Conservation (phyloP, 1,139 yeast species). For the Yamadazyma trypodendri region DNA sequence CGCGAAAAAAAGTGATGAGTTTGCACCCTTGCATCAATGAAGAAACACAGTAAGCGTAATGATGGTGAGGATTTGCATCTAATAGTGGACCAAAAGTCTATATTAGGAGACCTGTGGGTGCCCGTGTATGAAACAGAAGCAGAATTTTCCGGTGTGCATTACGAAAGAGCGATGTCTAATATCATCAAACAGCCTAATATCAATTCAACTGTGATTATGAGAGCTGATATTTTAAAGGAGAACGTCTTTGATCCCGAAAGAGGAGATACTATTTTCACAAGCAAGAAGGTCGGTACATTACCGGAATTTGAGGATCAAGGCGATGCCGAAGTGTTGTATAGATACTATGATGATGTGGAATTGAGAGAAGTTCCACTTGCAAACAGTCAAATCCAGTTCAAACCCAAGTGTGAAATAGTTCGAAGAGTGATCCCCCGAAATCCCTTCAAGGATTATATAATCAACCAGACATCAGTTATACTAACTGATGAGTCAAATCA, state of each 20-base stretch:
- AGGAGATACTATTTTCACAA: conserved; percentile 34
- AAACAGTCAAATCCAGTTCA: conserved; percentile 25
- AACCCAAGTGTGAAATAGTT: conserved; percentile 54
- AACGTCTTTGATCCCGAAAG: conserved; percentile 37
- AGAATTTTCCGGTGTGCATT: conserved; percentile 52
- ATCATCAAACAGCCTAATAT: conserved; percentile 84
- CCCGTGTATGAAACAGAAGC: conserved; percentile 49
- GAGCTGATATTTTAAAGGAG: conserved; percentile 81
- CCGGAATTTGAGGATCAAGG: conserved; percentile 32
- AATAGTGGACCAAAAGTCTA: conserved; percentile 28
- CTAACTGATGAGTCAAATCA: conserved; percentile 24
- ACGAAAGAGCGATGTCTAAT: conserved; percentile 75
- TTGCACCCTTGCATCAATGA: conserved; percentile 10
- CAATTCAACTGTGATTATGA: conserved; percentile 83
- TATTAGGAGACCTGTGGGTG: conserved; percentile 67
- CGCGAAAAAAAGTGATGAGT: conserved; percentile 9
- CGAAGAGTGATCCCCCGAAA: conserved; percentile 86
- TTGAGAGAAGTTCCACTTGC: conserved; percentile 48
- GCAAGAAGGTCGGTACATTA: conserved; percentile 31
- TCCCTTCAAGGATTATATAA: conserved; percentile 78
- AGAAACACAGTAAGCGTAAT: conserved; percentile 12
- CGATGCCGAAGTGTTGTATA: conserved; percentile 37
- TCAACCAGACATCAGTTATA: conserved; percentile 80
- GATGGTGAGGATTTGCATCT: conserved; percentile 7
- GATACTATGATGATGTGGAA: conserved; percentile 55